phyloP scores from a whole-genome alignment of 306 rosid genomes.

The Vachellia pachyceras region DNA sequence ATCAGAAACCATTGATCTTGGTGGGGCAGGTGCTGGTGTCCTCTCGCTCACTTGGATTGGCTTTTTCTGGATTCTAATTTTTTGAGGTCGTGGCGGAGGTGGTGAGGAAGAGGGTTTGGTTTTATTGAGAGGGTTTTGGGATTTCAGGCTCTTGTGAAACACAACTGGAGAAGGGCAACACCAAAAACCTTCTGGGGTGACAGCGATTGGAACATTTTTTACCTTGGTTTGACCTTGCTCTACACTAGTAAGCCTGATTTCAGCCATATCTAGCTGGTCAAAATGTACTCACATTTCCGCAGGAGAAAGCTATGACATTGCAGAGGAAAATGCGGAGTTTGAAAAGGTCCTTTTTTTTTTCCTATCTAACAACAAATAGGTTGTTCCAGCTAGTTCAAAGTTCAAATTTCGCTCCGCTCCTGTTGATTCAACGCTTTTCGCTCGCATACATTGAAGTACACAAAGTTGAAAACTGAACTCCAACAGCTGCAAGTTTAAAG shows the following conservation, averaged over 20 bases:
- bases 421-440: background rate
- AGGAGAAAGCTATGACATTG: slow-evolving; percentile 26
- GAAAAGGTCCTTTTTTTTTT: slow-evolving; percentile 15
- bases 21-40: slow-evolving; percentile 52
- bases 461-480: background rate
- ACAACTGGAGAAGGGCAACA: slow-evolving; percentile 98
- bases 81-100: slow-evolving; percentile 57
- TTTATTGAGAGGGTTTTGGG: slow-evolving; percentile 75
- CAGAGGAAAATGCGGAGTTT: slow-evolving; percentile 28
- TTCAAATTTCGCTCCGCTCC: background rate
- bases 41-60: slow-evolving; percentile 57
- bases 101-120: slow-evolving; percentile 61
- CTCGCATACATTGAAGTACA: background rate
- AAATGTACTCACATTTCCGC: slow-evolving; percentile 34
- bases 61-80: slow-evolving; percentile 62
- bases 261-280: slow-evolving; percentile 67
- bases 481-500: background rate
- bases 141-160: slow-evolving; percentile 82
- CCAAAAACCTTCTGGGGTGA: slow-evolving; percentile 99
- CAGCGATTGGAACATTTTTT: slow-evolving; percentile 94
- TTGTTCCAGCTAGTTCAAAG: background rate
- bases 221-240: slow-evolving; percentile 85
- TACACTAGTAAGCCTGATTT: slow-evolving; percentile 67
- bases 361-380: background rate
- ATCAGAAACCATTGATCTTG: slow-evolving; percentile 59